Conservation (phyloP, 2,329 filamentous ascomycete species). For the Simplicillium sp. region DNA sequence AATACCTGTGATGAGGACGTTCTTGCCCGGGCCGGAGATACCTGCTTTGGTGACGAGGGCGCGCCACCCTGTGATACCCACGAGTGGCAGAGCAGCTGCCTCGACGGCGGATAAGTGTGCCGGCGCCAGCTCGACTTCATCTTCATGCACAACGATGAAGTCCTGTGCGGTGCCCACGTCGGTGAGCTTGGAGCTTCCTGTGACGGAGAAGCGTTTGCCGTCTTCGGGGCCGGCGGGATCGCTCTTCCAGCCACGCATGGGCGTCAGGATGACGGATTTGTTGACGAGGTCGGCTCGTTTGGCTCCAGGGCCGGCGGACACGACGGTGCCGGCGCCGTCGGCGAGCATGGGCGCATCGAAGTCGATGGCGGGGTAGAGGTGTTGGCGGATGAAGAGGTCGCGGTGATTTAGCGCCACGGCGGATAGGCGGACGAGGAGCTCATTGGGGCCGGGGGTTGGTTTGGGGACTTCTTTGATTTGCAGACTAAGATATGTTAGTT, state of each 20-base stretch:
- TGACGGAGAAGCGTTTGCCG: conserved; percentile 45
- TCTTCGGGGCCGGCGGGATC: conserved; percentile 66
- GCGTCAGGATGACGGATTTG: conserved; percentile 69
- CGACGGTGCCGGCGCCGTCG: conserved; percentile 72
- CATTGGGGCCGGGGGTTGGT: conserved; percentile 51
- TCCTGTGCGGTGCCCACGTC: conserved; percentile 64
- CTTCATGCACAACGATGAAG: conserved; percentile 56
- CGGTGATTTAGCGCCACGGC: conserved; percentile 88
- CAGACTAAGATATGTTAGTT: no score
- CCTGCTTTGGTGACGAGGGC: conserved; percentile 72
- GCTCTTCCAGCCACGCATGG: conserved; percentile 67
- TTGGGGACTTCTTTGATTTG: conserved; percentile 51
- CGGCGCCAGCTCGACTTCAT: conserved; percentile 69
- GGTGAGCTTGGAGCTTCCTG: conserved; percentile 58
- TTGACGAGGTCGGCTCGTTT: conserved; percentile 31
- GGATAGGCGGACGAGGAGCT: conserved; percentile 67
- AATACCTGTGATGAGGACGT: conserved; percentile 82
- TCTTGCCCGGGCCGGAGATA: conserved; percentile 53
- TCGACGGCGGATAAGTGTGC: conserved; percentile 62
- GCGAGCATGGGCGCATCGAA: conserved; percentile 72
- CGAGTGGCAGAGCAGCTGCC: conserved; percentile 75
- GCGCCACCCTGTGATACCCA: conserved; percentile 81
- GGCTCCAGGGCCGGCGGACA: conserved; percentile 45
- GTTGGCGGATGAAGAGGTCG: conserved; percentile 88
- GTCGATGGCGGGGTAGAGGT: conserved; percentile 78